Evolutionary conservation across 2,329 filamentous ascomycete species (phyloP), one percentile per base, ranked within the genome.

Genomic region (Microdochium trichocladiopsis): DNA sequence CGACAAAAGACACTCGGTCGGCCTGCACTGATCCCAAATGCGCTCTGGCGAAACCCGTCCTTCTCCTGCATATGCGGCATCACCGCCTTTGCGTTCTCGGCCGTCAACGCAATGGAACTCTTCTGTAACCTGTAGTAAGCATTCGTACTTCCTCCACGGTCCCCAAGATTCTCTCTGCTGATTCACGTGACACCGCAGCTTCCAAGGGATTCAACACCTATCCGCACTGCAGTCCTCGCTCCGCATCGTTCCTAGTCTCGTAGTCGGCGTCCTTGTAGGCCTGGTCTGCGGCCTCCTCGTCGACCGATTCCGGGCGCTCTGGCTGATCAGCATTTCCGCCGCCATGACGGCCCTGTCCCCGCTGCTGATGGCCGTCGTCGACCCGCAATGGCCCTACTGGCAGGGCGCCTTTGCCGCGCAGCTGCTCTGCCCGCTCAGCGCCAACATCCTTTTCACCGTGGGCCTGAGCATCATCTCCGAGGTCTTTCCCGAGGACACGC

Each of bases 11-110:
- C 64, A 6, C 61, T 66, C 1, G 66, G 69, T 2, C 69, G 70
- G 6, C 76, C 81, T 14, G 80, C 80, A 0, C 61, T 86, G 2
- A 82, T 86, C 4, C 82, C 82, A 0, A 85, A 85, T 56, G 73
- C 71, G 0, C 64, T 86, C 0, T 85, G 82, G 82, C 71, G 66
- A 3, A 83, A 82, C 25, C 62, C 66, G 0, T 66, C 76, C 2
- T 86, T 85, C 56, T 77, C 78, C 0, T 71, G 70, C 1, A 72
- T 82, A 8, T 86, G 82, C 54, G 58, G n/a, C n/a, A 45, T 79
- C 1, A 72, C 72, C 1, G 71, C 79, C 0, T 69, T 78, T 10
- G 60, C 80, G 2, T 69, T 71, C 2, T 76, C 69, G 63, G 75
- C 72, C 0, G 72, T 75, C 16, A 78, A 78, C 22, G 67, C 69